Conservation (phyloP, 495 filamentous ascomycete genomes). For the Xylaria sp. region DNA sequence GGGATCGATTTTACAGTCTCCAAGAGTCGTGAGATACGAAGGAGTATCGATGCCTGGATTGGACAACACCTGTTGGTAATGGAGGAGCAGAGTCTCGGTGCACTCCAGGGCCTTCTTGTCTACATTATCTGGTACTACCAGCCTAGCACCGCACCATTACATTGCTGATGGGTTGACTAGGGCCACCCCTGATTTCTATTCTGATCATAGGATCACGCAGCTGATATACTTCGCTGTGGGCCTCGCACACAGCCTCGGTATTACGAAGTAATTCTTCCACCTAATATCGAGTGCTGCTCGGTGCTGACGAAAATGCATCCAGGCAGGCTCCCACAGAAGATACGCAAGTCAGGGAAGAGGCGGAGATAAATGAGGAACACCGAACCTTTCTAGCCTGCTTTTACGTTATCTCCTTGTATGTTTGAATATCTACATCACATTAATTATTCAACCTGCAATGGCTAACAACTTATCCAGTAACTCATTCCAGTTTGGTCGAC, state of each 20-base stretch:
- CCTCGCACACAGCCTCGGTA: conserved; percentile 46
- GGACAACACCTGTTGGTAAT: conserved; percentile 41
- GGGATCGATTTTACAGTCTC: conserved; percentile 36
- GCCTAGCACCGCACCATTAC: background rate
- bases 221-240: conserved; percentile 42
- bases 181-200: conserved; percentile 33
- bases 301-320: background rate
- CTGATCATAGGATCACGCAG: conserved; percentile 39
- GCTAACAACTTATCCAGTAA: conserved; percentile 33
- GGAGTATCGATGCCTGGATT: conserved; percentile 42
- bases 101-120: conserved; percentile 44
- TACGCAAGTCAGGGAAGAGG: conserved; percentile 8
- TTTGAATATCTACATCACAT: background rate
- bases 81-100: conserved; percentile 40
- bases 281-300: background rate
- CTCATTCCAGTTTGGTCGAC: conserved; percentile 41
- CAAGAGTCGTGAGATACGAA: conserved; percentile 37
- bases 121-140: conserved; percentile 40
- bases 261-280: conserved; percentile 27
- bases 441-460: no score
- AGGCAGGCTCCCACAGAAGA: background rate
- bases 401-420: conserved; percentile 44
- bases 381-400: conserved; percentile 43
- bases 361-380: conserved; percentile 38
- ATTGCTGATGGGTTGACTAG: background rate